Evolutionary conservation across 2,329 filamentous ascomycete genomes (phyloP).

Genomic region (Stagonosporopsis cucurbitacearum): DNA sequence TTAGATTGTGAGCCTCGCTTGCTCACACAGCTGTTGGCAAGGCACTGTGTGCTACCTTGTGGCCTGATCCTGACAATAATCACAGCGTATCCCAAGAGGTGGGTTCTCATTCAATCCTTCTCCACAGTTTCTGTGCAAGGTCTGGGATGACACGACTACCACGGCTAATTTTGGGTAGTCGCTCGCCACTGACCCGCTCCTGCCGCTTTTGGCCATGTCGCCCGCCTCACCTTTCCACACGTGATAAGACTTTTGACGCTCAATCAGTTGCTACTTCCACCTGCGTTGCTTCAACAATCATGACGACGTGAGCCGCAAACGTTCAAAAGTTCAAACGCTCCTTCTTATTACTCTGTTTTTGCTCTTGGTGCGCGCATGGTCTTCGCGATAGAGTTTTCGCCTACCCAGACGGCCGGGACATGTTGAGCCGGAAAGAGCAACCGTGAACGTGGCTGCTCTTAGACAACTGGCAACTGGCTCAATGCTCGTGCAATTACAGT

Average conservation of each 20-base stretch:
- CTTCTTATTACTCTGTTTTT: background rate
- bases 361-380: background rate
- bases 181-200: conserved; percentile 22
- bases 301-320: background rate
- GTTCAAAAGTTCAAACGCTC: no score
- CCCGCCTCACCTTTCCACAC: conserved; percentile 8
- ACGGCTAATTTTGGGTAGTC: conserved; percentile 29
- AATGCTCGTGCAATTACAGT: background rate
- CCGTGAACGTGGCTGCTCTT: conserved; percentile 5
- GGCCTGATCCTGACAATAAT: conserved; percentile 19
- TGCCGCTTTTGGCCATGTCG: conserved; percentile 21
- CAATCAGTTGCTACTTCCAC: background rate
- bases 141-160: conserved; percentile 27
- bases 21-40: conserved; percentile 4
- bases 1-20: conserved; percentile 16
- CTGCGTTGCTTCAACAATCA: background rate
- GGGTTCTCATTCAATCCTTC: conserved; percentile 21
- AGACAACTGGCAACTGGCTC: background rate
- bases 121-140: conserved; percentile 23
- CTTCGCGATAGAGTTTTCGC: conserved; percentile 22
- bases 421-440: conserved; percentile 12
- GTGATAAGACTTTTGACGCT: background rate
- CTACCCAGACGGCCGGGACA: conserved; percentile 18
- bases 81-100: conserved; percentile 10
- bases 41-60: background rate